Conservation (phyloP, 2,329 filamentous ascomycete genomes). For the Emergomyces africanus region DNA sequence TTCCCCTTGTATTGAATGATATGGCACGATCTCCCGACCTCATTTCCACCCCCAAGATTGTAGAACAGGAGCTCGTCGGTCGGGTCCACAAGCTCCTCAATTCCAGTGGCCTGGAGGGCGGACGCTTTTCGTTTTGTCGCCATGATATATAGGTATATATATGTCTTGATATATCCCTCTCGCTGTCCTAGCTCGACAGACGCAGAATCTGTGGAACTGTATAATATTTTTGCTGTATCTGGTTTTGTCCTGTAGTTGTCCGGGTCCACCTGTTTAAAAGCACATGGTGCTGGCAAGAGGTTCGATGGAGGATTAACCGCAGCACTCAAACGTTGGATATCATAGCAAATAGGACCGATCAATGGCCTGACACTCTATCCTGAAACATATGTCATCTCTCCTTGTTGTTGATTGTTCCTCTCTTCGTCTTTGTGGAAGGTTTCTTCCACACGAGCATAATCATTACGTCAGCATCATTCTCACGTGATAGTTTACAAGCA, state of each 20-base stretch:
- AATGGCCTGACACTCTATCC: not conserved
- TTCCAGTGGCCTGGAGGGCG: constrained; percentile 51
- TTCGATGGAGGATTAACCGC: not conserved
- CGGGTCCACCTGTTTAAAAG: not conserved
- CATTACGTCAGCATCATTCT: not conserved
- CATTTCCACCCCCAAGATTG: constrained; percentile 87
- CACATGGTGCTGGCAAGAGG: not conserved
- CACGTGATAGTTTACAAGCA: not conserved
- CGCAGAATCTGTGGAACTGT: not conserved
- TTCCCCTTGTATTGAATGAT: constrained; percentile 99
- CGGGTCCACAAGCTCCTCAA: constrained; percentile 82
- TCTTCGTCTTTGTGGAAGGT: not conserved
- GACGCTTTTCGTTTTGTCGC: constrained; percentile 84
- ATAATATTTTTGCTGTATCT: no score
- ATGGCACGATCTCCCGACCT: constrained; percentile 93
- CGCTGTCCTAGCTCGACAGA: not conserved
- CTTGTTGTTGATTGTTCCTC: not conserved
- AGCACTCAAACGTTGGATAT: not conserved
- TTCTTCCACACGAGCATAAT: no score
- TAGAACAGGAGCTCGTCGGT: constrained; percentile 91
- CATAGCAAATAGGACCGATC: not conserved
- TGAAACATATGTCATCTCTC: not conserved
- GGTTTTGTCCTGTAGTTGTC: not conserved
- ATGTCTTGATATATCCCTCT: not conserved
- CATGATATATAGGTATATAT: constrained; percentile 42